These are phyloP conservation scores for Aspergillus fijiensis DNA, from an alignment of 2,329 filamentous ascomycete species.

Conservation along the genomic window DNA sequence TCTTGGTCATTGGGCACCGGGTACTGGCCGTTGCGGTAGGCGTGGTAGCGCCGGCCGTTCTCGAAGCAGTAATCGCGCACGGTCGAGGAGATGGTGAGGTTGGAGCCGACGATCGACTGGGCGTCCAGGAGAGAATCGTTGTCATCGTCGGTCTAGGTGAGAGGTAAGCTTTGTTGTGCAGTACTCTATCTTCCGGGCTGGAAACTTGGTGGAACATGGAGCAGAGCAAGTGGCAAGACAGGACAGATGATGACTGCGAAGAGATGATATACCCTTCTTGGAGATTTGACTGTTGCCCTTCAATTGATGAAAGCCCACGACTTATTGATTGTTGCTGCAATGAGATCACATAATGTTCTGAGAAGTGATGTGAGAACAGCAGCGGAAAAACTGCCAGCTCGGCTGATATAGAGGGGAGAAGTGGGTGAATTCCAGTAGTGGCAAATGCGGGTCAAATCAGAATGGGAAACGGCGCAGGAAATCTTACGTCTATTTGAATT, in stretches of 20 bases:
- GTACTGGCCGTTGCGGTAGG: slow-evolving; percentile 44
- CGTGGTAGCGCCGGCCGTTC: slow-evolving; percentile 46
- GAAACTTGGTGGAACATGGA: too few relatives aligned
- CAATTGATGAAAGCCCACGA: too few relatives aligned
- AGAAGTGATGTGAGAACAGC: too few relatives aligned
- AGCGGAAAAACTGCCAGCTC: too few relatives aligned
- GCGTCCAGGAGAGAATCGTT: slow-evolving; percentile 35
- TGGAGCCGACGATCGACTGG: slow-evolving; percentile 41
- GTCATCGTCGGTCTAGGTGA: slow-evolving; percentile 31
- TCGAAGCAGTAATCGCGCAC: slow-evolving; percentile 40
- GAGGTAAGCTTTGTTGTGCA: background rate
- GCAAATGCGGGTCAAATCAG: background rate
- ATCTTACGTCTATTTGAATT: slow-evolving; percentile 37
- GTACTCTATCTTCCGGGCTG: background rate
- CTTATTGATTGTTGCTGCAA: too few relatives aligned
- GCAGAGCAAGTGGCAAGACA: too few relatives aligned
- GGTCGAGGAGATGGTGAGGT: slow-evolving; percentile 41
- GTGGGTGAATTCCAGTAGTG: too few relatives aligned
- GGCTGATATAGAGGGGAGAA: too few relatives aligned
- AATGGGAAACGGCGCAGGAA: background rate
- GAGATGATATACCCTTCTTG: too few relatives aligned
- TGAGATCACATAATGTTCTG: too few relatives aligned
- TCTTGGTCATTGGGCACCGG: slow-evolving; percentile 46
- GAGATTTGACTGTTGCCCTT: too few relatives aligned
- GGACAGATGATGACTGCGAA: background rate